Percentiles rank a stretch among this genome's conserved stretches.
phyloP scores from a whole-genome alignment of 2,329 filamentous ascomycete genomes.

The Polychaeton citri region DNA sequence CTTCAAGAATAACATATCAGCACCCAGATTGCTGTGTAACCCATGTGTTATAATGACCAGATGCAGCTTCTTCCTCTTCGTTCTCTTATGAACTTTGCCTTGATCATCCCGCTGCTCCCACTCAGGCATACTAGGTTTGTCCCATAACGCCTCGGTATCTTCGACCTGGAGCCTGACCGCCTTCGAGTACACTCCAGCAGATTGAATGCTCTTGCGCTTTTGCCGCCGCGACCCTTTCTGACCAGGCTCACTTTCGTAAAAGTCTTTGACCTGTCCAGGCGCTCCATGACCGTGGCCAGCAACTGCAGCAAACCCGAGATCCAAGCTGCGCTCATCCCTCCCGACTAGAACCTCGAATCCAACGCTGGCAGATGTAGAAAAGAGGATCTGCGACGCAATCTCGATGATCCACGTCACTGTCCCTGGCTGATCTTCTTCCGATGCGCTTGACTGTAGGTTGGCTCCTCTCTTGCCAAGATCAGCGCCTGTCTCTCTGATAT shows the following conservation, averaged over 20 bases:
- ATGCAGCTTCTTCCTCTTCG: conserved; percentile 67
- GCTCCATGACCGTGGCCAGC: conserved; percentile 37
- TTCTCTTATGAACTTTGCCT: conserved; percentile 17
- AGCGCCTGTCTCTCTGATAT: conserved; percentile 53
- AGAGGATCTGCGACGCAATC: conserved; percentile 83
- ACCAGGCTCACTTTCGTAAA: conserved; percentile 35
- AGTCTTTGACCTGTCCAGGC: conserved; percentile 63
- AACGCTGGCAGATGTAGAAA: conserved; percentile 77
- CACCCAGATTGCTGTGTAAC: conserved; percentile 85
- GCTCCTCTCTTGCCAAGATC: conserved; percentile 16
- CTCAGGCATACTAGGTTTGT: conserved; percentile 69
- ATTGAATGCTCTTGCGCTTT: conserved; percentile 44
- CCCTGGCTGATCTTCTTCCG: conserved; percentile 33
- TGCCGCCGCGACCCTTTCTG: conserved; percentile 44
- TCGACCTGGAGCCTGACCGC: conserved; percentile 69
- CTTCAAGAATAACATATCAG: conserved; percentile 94
- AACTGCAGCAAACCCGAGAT: conserved; percentile 47
- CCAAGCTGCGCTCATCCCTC: conserved; percentile 71
- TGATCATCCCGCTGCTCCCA: conserved; percentile 28
- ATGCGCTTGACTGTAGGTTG: conserved; percentile 22
- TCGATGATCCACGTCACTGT: conserved; percentile 81
- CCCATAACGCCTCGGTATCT: conserved; percentile 83
- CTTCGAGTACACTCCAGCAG: conserved; percentile 69
- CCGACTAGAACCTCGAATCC: conserved; percentile 78
- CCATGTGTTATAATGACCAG: conserved; percentile 89